Conservation (phyloP, 1,139 yeast genomes). For the Candida sp. region DNA sequence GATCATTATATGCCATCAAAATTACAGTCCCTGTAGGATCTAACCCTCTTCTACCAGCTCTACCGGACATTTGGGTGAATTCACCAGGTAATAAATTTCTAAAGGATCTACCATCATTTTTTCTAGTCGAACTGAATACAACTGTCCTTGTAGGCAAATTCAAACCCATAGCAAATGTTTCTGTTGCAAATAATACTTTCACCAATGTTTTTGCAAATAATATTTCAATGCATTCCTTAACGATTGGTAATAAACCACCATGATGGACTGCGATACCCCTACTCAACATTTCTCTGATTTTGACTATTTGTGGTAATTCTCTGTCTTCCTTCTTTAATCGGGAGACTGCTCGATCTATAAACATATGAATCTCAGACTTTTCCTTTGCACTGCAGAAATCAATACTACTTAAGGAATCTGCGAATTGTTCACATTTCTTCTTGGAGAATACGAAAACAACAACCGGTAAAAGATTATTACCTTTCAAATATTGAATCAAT, state of each 20-base stretch:
- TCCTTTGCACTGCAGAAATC: slow-evolving; percentile 84
- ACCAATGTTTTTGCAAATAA: slow-evolving; percentile 82
- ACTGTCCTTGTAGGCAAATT: slow-evolving; percentile 97
- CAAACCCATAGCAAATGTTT: slow-evolving; percentile 97
- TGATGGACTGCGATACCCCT: slow-evolving; percentile 98
- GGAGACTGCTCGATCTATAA: slow-evolving; percentile 83
- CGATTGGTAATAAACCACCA: slow-evolving; percentile 94
- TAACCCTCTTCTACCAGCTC: slow-evolving; percentile 98
- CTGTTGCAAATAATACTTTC: slow-evolving; percentile 93
- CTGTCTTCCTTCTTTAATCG: slow-evolving; percentile 90
- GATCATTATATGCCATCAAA: slow-evolving; percentile 79
- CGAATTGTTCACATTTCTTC: slow-evolving; percentile 90
- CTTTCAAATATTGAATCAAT: slow-evolving; percentile 69
- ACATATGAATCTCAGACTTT: slow-evolving; percentile 88
- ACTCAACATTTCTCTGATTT: slow-evolving; percentile 76
- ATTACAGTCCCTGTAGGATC: slow-evolving; percentile 96
- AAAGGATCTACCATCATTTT: slow-evolving; percentile 85
- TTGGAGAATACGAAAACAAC: slow-evolving; percentile 93
- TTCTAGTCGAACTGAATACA: slow-evolving; percentile 78
- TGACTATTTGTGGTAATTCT: slow-evolving; percentile 84
- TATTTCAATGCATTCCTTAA: slow-evolving; percentile 93
- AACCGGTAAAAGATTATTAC: slow-evolving; percentile 74
- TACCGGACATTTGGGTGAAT: slow-evolving; percentile 98
- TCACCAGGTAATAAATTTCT: slow-evolving; percentile 91
- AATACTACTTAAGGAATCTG: slow-evolving; percentile 67